Conservation (phyloP, 2,329 filamentous ascomycete species). For the Nemania abortiva region DNA sequence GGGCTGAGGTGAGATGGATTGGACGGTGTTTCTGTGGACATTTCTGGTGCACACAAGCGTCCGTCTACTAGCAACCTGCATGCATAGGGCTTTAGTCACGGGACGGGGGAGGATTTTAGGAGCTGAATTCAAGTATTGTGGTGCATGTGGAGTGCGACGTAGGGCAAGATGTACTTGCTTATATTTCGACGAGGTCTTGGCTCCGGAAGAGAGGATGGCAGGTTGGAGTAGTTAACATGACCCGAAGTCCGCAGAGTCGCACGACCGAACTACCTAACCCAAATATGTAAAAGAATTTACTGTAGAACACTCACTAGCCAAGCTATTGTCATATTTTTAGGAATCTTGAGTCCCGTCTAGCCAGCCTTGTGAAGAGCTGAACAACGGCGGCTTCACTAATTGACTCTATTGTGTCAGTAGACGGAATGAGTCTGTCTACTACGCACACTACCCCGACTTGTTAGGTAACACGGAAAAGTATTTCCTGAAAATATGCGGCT, state of each 20-base stretch:
- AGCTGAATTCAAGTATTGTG: background rate
- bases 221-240: conserved; percentile 1
- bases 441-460: background rate
- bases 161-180: conserved; percentile 5
- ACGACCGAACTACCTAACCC: background rate
- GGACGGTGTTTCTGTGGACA: background rate
- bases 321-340: background rate
- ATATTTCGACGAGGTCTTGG: conserved; percentile 1
- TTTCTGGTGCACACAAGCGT: background rate
- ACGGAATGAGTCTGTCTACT: background rate
- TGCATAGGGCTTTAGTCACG: conserved; percentile 31
- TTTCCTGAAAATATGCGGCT: background rate
- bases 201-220: conserved; percentile 7
- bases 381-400: background rate
- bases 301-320: background rate
- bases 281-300: background rate
- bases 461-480: background rate
- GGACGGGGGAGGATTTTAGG: conserved; percentile 12
- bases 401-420: background rate
- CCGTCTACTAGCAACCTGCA: conserved; percentile 2
- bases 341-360: background rate
- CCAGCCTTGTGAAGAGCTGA: background rate
- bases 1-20: conserved; percentile 31
- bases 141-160: background rate
- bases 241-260: background rate